Base-by-base conservation (phyloP, 306 rosid species). In the Potentilla sterilis region DNA sequence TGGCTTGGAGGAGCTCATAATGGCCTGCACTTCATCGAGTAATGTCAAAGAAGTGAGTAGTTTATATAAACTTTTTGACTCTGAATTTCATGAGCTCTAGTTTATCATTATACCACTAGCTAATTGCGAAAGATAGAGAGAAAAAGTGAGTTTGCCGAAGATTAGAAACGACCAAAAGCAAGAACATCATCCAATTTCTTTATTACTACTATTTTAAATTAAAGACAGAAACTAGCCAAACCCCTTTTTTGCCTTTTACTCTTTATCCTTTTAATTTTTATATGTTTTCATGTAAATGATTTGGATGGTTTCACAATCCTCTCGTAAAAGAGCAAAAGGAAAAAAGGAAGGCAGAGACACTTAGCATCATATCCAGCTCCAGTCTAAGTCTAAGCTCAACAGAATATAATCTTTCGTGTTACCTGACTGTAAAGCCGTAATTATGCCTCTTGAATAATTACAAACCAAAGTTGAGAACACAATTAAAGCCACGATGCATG, bases 1-100 rank as follows among this genome's bases (percentile, higher is more conserved):
- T 69, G 97, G 99, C 32, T 89, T 96, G 88, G 99, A 96, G 75
- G 99, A 96, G 87, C 92, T 96, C 87, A 96, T 96, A 21, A 96
- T 96, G 99, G 96, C 97, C 3, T 96, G 98, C 97, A 89, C 98
- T 83, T 91, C 97, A 35, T 66, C 85, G 18, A 57, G 70, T 83
- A 87, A 87, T 81, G 83, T 93, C 76, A 91, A 91, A 87, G 92
- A 87, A 86, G 98, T 93, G 81, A 88, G 84, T 84, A 19, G 14
- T 37, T 65, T 37, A 44, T 67, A n/a, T 52, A 0, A 59, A 68
- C 91, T 88, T 89, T 88, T 93, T 88, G 81, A 86, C 91, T 76
- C 89, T 52, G 86, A 86, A 90, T 78, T 88, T 69, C 68, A 90
- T 84, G 84, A 76, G 79, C 81, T 78, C 83, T 84, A 67, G 74